Evolutionary conservation across 2,329 filamentous ascomycete genomes (phyloP), one percentile per base, ranked within the genome.

Genomic region (Lithohypha guttulata): DNA sequence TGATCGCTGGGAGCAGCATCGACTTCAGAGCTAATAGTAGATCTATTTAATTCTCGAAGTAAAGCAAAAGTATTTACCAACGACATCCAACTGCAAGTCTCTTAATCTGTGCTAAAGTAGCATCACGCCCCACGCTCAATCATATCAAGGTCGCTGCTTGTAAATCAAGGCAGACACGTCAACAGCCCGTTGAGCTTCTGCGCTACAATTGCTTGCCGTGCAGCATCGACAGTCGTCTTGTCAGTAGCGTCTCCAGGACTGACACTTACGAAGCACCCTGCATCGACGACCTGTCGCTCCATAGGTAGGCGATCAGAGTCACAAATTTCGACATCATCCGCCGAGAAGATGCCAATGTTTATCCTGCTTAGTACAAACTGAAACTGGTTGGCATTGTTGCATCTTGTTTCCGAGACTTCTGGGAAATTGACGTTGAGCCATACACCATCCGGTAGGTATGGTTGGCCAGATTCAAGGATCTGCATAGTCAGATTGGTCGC

Each of bases 381-480:
- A 64, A 81, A 80, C 39, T 77, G 60, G 20, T 60, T 59, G 0
- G 68, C 55, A 15, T 62, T 59, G 9, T 60, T 65, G 59, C 79
- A 83, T 36, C 57, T 55, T 0, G 55, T 63, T 4, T 60, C 57
- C 2, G 53, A 59, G 1, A 73, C 69, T 42, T 64, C 57, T 4
- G 75, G 74, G 51, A 80, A 81, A 59, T 84, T 84, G 50, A 84
- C 77, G 48, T 83, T 84, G 21, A 84, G 66, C 55, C 69, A 81
- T 2, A 73, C 65, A 31, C 69, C 65, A 0, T 61, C 51, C 0
- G 79, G 78, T 3, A 84, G 64, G 52, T 79, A 82, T 0, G 80
- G 79, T 26, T 64, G 63, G 26, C 76, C 76, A 0, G 69, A 65
- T 1, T 57, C 63, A 19, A 79, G 53, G 26, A 84, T 51, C 2